Conservation (phyloP, 116 monocot genomes). For the Iris pallida region DNA sequence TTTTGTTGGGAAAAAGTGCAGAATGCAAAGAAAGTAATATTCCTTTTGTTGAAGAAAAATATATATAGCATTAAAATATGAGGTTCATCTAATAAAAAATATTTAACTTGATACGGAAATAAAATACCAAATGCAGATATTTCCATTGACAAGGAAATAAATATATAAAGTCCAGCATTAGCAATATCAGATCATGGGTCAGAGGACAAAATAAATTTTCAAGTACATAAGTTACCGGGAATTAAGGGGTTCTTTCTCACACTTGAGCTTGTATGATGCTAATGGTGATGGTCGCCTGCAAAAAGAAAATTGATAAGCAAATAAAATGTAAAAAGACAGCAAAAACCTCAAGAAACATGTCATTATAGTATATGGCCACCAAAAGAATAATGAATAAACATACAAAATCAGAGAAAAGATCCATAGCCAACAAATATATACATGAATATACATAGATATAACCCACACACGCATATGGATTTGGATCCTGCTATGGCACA, state of each 20-base stretch:
- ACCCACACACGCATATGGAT: background rate
- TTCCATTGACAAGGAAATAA: background rate
- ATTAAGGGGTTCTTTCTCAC: conserved; percentile 87
- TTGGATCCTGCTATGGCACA: background rate
- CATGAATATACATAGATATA: background rate
- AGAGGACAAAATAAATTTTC: conserved; percentile 5
- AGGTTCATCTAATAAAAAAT: background rate
- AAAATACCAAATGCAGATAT: background rate
- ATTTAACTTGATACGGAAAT: background rate
- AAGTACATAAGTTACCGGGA: conserved; percentile 39
- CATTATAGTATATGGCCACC: background rate
- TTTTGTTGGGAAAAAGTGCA: background rate
- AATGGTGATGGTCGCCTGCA: conserved; percentile 63
- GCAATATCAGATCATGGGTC: background rate
- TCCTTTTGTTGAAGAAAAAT: too few relatives aligned
- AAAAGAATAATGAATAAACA: background rate
- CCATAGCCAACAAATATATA: background rate
- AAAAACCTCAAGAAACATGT: background rate
- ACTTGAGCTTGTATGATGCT: conserved; percentile 81
- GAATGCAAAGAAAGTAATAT: background rate
- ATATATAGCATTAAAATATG: background rate
- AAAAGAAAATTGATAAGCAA: background rate
- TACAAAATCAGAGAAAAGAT: background rate
- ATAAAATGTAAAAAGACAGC: background rate
- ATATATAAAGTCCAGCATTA: background rate